A percentile compares a stretch with the other conserved stretches of the same genome.
phyloP scores from a whole-genome alignment of 2,329 filamentous ascomycete species.

The Fusarium tupiense region DNA sequence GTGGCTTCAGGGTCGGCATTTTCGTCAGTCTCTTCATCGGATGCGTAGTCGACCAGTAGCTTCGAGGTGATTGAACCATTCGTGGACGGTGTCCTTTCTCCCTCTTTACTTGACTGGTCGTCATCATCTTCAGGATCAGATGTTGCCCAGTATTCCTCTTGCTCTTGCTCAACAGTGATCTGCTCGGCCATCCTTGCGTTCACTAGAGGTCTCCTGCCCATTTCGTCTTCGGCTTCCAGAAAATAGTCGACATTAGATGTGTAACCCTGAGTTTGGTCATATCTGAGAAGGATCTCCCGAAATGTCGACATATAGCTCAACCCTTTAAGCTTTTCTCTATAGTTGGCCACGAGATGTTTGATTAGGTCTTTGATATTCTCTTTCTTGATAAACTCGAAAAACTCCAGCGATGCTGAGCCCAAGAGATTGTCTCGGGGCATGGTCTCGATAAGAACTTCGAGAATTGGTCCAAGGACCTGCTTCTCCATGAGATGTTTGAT shows the following conservation, averaged over 20 bases:
- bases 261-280: constrained; percentile 80
- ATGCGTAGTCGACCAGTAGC: constrained; percentile 89
- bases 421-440: constrained; percentile 93
- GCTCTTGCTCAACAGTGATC: constrained; percentile 74
- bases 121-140: constrained; percentile 87
- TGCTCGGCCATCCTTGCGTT: constrained; percentile 77
- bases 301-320: constrained; percentile 91
- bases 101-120: constrained; percentile 51
- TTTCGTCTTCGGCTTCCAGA: constrained; percentile 73
- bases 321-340: constrained; percentile 77
- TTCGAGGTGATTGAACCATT: constrained; percentile 74
- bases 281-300: constrained; percentile 76
- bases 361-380: constrained; percentile 85
- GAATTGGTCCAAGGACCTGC: constrained; percentile 82
- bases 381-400: constrained; percentile 90
- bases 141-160: constrained; percentile 94
- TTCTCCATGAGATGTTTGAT: constrained; percentile 85
- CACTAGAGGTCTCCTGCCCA: constrained; percentile 54
- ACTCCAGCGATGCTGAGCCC: constrained; percentile 91
- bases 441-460: constrained; percentile 84
- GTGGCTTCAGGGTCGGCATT: constrained; percentile 65
- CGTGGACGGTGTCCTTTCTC: constrained; percentile 50
- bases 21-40: constrained; percentile 79
- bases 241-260: constrained; percentile 75
- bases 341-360: constrained; percentile 84